phyloP scores from a whole-genome alignment of 2,329 filamentous ascomycete species.

The Cladosporium cucumerinum region DNA sequence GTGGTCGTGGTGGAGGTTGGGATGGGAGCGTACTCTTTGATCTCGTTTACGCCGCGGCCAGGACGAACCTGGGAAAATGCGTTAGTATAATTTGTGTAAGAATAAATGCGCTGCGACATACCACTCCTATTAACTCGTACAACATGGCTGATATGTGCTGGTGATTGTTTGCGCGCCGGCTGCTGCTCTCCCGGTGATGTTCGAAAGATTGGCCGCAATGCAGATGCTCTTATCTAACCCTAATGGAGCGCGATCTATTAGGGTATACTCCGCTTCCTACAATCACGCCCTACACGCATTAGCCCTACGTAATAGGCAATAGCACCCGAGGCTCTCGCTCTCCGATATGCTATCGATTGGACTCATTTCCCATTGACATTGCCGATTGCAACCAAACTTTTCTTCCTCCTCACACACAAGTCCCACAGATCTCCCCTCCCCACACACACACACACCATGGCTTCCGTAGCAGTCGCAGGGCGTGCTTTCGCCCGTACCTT shows the following conservation, averaged over 20 bases:
- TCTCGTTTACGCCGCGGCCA: constrained; percentile 75
- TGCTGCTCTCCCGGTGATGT: not conserved
- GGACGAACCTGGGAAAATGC: constrained; percentile 70
- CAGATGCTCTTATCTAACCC: constrained; percentile 9
- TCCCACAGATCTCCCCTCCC: not conserved
- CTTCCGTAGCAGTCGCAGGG: constrained; percentile 22
- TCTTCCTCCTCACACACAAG: not conserved
- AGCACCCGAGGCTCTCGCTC: not conserved
- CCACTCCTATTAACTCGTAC: constrained; percentile 96
- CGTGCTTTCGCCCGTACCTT: constrained; percentile 24
- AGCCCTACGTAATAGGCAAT: constrained; percentile 6
- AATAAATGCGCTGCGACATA: constrained; percentile 49
- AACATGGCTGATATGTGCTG: constrained; percentile 59
- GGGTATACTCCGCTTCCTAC: not conserved
- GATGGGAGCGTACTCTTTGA: constrained; percentile 74
- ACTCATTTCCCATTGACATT: constrained; percentile 4
- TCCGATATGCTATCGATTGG: constrained; percentile 1
- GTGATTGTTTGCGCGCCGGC: constrained; percentile 1
- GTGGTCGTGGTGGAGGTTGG: constrained; percentile 17
- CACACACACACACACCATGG: constrained; percentile 8
- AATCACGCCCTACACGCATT: constrained; percentile 5
- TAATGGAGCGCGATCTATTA: not conserved
- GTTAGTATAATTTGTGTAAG: not conserved
- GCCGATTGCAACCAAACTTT: not conserved
- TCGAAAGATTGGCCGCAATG: constrained; percentile 5